These are phyloP conservation scores for Eucalyptus microcorys DNA, from an alignment of 345 rosid genomes.

Conservation along the genomic window DNA sequence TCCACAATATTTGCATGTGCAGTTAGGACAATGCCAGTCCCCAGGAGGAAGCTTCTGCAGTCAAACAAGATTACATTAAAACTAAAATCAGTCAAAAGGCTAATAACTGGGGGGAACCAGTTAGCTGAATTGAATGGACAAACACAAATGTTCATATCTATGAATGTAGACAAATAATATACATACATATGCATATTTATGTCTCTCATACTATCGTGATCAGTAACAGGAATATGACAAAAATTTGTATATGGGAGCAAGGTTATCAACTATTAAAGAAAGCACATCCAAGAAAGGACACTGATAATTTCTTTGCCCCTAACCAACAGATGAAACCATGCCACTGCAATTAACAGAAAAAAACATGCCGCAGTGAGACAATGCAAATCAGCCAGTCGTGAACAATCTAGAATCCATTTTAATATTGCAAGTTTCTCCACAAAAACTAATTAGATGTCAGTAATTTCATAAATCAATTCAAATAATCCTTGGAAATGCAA, in stretches of 20 bases:
- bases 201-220: neutral
- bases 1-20: conserved; percentile 90
- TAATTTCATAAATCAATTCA: neutral
- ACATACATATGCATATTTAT: neutral
- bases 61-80: neutral
- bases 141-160: neutral
- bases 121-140: neutral
- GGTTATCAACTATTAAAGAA: neutral
- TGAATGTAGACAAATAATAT: neutral
- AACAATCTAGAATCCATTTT: neutral
- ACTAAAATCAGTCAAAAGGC: neutral
- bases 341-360: neutral
- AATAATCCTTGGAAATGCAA: neutral
- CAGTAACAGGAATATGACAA: neutral
- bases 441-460: neutral
- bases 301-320: neutral
- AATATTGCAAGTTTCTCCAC: neutral
- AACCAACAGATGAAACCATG: neutral
- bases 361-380: neutral
- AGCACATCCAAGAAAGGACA: neutral
- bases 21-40: conserved; percentile 89
- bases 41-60: conserved; percentile 83
- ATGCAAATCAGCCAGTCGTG: neutral
- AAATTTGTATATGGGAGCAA: neutral
- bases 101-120: neutral